Evolutionary conservation across 2,329 filamentous ascomycete genomes (phyloP), one percentile per base, ranked within the genome.

Genomic region (Stagonosporopsis tanaceti): DNA sequence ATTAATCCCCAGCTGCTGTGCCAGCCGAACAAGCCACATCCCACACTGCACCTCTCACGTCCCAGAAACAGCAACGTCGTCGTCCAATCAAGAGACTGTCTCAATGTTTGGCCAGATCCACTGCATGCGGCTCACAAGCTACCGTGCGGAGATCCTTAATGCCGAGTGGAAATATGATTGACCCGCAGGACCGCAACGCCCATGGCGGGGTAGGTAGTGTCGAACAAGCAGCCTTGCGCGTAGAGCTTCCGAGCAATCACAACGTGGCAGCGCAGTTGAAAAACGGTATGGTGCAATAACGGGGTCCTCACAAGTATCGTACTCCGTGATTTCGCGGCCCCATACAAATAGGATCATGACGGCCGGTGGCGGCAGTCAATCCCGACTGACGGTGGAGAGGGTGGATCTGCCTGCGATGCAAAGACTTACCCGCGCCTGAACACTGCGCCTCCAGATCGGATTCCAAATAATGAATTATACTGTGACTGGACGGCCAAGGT

Each of bases 101-200:
- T 32, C 17, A 25, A 15, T 41, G 27, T 47, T 41, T 52, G 47
- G 56, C 35, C 47, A 48, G 51, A 52, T 54, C 62, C 47, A 56
- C 53, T 53, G 52, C 48, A 60, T 67, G 67, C 65, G 67, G 67
- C 65, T 69, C 66, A 60, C 53, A 48, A 35, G 42, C 37, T 53
- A 57, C 52, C 54, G 64, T 62, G 62, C 58, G 67, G 64, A 62
- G 59, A 56, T 63, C 60, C 63, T 47, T 57, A 51, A 59, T 57
- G 54, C 64, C 59, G 59, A 59, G 40, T 48, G 48, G 42, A 41
- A 30, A 48, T 39, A 46, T 60, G 42, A 45, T 56, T 50, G 40
- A 45, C 57, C 58, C 59, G 58, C 55, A 63, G 40, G 44, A 22
- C 53, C 53, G 54, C 32, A 28, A 48, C 39, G 32, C 35, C 22